Percentiles rank a stretch among this genome's conserved stretches.
These are phyloP conservation scores for Postia placenta DNA, from an alignment of 768 basidiomycete species.

Conservation along the genomic window DNA sequence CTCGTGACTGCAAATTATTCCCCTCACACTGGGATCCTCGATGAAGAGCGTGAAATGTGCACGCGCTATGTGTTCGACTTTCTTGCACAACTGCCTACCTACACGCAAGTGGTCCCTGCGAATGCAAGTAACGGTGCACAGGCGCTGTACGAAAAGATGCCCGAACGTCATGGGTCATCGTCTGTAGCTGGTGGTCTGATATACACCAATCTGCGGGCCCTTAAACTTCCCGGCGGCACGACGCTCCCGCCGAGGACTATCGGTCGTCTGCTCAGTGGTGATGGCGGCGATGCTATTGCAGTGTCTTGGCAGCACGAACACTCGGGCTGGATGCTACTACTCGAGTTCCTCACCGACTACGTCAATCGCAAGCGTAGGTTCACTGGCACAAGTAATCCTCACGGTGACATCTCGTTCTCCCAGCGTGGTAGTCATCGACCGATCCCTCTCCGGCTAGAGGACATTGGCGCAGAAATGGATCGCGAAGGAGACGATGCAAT, in stretches of 20 bases:
- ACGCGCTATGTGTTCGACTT: conserved; percentile 70
- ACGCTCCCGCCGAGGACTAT: conserved; percentile 58
- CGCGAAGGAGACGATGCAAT: conserved; percentile 54
- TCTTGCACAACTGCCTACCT: conserved; percentile 64
- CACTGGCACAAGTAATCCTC: conserved; percentile 30
- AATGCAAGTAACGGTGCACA: conserved; percentile 59
- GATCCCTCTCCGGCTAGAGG: conserved; percentile 44
- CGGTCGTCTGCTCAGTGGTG: conserved; percentile 68
- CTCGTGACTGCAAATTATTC: conserved; percentile 48
- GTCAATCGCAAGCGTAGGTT: conserved; percentile 51
- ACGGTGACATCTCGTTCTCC: conserved; percentile 51
- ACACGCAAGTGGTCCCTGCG: conserved; percentile 66
- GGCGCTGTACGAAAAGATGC: conserved; percentile 64
- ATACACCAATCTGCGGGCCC: conserved; percentile 60
- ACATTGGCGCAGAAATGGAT: conserved; percentile 68
- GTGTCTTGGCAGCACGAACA: conserved; percentile 79
- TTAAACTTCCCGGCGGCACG: conserved; percentile 73
- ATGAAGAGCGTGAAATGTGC: conserved; percentile 52
- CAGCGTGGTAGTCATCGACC: conserved; percentile 28
- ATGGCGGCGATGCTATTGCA: conserved; percentile 62
- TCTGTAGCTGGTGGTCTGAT: conserved; percentile 42
- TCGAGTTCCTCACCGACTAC: conserved; percentile 78
- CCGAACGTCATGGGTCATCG: conserved; percentile 51
- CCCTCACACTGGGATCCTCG: conserved; percentile 31
- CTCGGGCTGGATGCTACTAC: conserved; percentile 80